Base-by-base conservation (phyloP, 2,329 filamentous ascomycete genomes). In the Trichoderma sp. region DNA sequence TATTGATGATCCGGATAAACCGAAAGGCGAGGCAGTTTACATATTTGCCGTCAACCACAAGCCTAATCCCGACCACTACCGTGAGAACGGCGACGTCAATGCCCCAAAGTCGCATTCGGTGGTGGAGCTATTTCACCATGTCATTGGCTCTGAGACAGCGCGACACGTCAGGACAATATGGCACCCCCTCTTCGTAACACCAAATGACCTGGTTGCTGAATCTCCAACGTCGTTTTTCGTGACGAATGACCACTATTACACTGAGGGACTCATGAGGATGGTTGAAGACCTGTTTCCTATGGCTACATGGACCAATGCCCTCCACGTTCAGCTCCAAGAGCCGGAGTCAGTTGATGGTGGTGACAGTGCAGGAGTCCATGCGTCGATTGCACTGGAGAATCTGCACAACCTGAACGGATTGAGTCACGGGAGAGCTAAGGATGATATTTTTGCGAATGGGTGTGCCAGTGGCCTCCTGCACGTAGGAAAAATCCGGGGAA, bases 21-120 rank as follows among this genome's bases (percentile, higher is more conserved):
- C 78, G 3, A 73, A 72, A 3, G 76, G 77, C 11, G 76, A 81
- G 1, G 79, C 86, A 0, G 85, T 91, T 6, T 91, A 88, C 74
- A 86, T 91, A 59, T 88, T 88, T 68, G 88, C 86, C 0, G 78
- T 91, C 64, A 91, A 91, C 74, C 89, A 91, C 70, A 74, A 86
- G 1, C 85, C 88, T 0, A 85, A 89, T 70, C 81, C 82, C 0
- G 80, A 81, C 0, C 84, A 82, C 26, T 76, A 77, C 20, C 57
- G 63, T 5, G 69, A 69, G 3, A 74, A 76, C 34, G 59, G 67
- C 30, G 20, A 75, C 7, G 74, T 73, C 5, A 78, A 79, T 2
- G 75, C 76, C 2, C 79, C 78, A 11, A 84, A 84, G 72, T 82
- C 84, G 0, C 82, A 82, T 1, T 90, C 88, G 0, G 85, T 85